Conservation (phyloP, 1,284 basidiomycete species). For the Cutaneotrichosporon daszewskae region DNA sequence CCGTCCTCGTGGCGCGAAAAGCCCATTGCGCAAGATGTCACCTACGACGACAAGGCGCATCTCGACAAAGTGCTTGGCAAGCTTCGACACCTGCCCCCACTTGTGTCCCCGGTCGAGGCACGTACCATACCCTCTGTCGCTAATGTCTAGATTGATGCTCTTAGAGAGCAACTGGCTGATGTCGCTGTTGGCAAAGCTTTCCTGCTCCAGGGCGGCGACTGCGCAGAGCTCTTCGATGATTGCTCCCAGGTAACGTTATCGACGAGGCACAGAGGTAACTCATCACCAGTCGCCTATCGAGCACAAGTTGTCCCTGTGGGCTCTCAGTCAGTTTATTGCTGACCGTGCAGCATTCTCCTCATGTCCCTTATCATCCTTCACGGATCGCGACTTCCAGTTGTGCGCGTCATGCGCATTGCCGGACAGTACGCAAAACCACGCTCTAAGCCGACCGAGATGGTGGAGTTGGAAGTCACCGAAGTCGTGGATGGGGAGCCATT, state of each 20-base stretch:
- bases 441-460: constrained; percentile 74
- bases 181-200: constrained; percentile 88
- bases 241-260: constrained; percentile 67
- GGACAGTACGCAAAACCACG: constrained; percentile 97
- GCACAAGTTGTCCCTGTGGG: constrained; percentile 75
- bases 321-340: background rate
- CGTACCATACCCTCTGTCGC: constrained; percentile 20
- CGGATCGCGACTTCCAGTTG: constrained; percentile 86
- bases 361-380: constrained; percentile 93
- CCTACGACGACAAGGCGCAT: constrained; percentile 44
- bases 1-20: constrained; percentile 61
- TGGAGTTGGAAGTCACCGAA: constrained; percentile 56
- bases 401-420: constrained; percentile 85
- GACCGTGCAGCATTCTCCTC: constrained; percentile 62
- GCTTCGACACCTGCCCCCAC: constrained; percentile 69
- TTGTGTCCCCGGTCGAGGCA: constrained; percentile 86
- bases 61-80: constrained; percentile 65
- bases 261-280: background rate
- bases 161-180: constrained; percentile 68
- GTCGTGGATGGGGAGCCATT: constrained; percentile 29
- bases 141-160: constrained; percentile 66
- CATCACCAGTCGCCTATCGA: constrained; percentile 74
- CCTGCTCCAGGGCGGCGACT: constrained; percentile 93
- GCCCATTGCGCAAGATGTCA: constrained; percentile 59
- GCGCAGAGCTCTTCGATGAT: constrained; percentile 88